Base-by-base conservation (phyloP, 2,329 filamentous ascomycete species). In the Paraconiothyrium sp. region DNA sequence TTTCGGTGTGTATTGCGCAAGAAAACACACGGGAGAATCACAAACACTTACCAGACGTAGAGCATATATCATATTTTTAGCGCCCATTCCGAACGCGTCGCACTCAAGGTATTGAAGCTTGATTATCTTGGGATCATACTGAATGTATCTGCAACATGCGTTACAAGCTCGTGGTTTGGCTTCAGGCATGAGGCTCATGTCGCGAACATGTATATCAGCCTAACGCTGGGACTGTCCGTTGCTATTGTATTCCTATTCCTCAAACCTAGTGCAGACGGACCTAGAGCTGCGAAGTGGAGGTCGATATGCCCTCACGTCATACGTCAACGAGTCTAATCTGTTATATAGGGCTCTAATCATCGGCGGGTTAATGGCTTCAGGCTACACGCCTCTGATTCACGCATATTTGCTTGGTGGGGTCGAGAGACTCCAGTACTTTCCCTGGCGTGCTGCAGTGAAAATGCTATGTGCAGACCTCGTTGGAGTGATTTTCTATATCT, bases 91-190 rank as follows among this genome's bases (percentile, higher is more conserved):
- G 54, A 55, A 35, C 35, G 34, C 30, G 43, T 64, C 1, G 58
- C 59, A 7, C 47, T 34, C 2, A 41, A 50, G 13, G 37, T 48
- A 10, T 37, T 64, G 32, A 64, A 64, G 46, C 44, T 64, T 11
- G 61, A 64, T 46, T 64, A 64, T 43, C 61, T 64, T 46, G 61
- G 61, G 16, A 64, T 64, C 10, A 52, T 59, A 22, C 51, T 64
- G 1, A 64, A 50, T 47, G 61, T 61, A 37, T 41, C 49, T 13
- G 20, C 50, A 16, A 64, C 55, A 13, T 55, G 54, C 35, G 55
- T 64, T 32, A 54, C 61, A 22, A 52, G 59, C 47, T 62, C 58
- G 16, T 61, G 56, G 27, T 64, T 62, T 54, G 61, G 61, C 9
- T 52, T 64, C 9, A 22, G 55, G 27, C 47, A 43, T 20, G 32